Evolutionary conservation across 225 moss, liverwort and hornwort species (phyloP), one percentile per base, ranked within the genome.

Genomic region (Bryoerythrophyllum caledonicum): DNA sequence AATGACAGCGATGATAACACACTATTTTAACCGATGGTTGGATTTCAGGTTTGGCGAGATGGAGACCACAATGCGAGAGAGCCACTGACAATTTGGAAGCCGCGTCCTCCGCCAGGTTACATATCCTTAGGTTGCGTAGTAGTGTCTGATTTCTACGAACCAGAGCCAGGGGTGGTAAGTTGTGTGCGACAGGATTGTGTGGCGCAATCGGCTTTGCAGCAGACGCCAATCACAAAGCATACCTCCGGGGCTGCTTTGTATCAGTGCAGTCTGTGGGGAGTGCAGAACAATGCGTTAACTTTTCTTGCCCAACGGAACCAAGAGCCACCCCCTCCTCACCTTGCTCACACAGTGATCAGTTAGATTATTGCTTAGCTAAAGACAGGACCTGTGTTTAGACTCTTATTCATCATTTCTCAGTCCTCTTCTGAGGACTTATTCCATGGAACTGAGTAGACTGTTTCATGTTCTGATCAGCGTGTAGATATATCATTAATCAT

Each of bases 211-310:
- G 82, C 94, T n/a, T 53, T 96, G 24, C 86, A 84, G 51, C 91
- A 92, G 71, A 68, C 87, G 10, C 90, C 94, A n/a, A 78, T 94
- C 1, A 84, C 85, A 78, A 94, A 89, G 78, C 83, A 87, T 34
- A 88, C 76, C 75, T 85, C 87, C 25, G 91, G 92, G 30, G 72
- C 87, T 63, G 96, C 94, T 13, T 76, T 91, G 14, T 94, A 88
- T 83, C 94, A 92, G 72, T 96, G 96, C 77, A 96, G 96, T 76
- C 88, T 96, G 8, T 96, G 96, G 96, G 89, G 85, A 85, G 96
- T 96, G 41, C 87, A 90, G 60, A 96, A 94, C 85, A 92, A 83
- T 68, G 89, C 91, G 41, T 85, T 79, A 41, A 96, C 96, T 37
- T 96, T 96, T 77, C 87, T 96, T 10, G 96, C 96, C 9, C 82